Evolutionary conservation across 768 basidiomycete genomes (phyloP), one percentile per base, ranked within the genome.

Genomic region (Tulasnella sp.): DNA sequence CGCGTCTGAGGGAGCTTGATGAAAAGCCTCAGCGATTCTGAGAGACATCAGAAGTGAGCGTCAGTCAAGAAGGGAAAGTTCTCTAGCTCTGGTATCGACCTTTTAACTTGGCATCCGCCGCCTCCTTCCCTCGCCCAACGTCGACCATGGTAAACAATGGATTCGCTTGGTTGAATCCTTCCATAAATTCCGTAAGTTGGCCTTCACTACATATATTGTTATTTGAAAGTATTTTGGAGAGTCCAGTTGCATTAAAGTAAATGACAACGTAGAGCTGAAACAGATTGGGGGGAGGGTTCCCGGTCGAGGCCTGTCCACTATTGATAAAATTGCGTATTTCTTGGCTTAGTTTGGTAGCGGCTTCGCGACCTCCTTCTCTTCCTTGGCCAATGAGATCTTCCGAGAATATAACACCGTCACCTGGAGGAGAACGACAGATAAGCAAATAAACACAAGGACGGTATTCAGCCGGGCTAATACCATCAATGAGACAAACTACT

Each of bases 41-140:
- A 20, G 10, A 2, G 20, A 24, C 20, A 25, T 45, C 43, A 29
- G 27, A n/a, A 16, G 5, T 22, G 31, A 15, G 1, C 12, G 9
- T n/a, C 9, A 22, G 15, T 5, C 32, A 27, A 15, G 47, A 53
- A 10, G 24, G 5, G 28, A 19, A n/a, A 7, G n/a, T 22, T 15
- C 13, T 29, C 13, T 9, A 28, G 19, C 25, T 37, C 13, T 20
- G 16, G 37, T 9, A 31, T 33, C 12, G 12, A 53, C 51, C 51
- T 27, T 47, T 20, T 19, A 53, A n/a, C 37, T 53, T 53, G 19
- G 51, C 46, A 53, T 53, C 51, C 9, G 51, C 46, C n/a, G 51
- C 48, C 24, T 53, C 51, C 51, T 53, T 53, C 22, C 51, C 51
- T 5, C 16, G 19, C 5, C 51, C 46, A 13, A 53, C 51, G 41